Base-by-base conservation (phyloP, 768 basidiomycete genomes). In the Russula vinacea region DNA sequence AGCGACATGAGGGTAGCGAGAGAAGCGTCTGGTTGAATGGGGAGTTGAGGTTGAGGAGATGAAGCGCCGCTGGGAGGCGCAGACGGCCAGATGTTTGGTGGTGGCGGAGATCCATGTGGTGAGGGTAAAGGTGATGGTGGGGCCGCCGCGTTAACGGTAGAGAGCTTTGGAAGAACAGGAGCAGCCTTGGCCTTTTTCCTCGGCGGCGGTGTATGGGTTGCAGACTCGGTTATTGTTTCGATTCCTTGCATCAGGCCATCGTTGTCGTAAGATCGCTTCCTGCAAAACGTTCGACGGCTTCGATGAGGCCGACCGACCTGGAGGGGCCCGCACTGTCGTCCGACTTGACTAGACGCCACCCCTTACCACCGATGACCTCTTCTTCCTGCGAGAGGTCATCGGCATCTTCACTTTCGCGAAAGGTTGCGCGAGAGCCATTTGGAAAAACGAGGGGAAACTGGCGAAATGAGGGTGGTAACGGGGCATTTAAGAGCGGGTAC, bases 41-140 rank as follows among this genome's bases (percentile, higher is more conserved):
- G 91, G 13, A 85, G 81, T 69, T 84, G 85, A 3, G 71, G 72
- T 32, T 82, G 76, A 2, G 89, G 88, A 29, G 90, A 88, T 42
- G 88, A 86, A 26, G 85, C 82, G 2, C 87, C 87, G 70, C 87
- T 89, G n/a, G 90, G 87, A 16, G 89, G 87, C 13, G 88, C 87
- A 10, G 89, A 90, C 22, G 89, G 88, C 89, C 88, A 92, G 58
- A 88, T 85, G 57, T 78, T 77, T 71, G 88, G 84, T 24, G 88
- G 88, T 5, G 87, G 83, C 5, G 91, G 91, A 16, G 92, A 92
- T 29, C 90, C 90, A 74, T 87, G 88, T 22, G 91, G 91, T 13
- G 91, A 94, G 14, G 91, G 91, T 44, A 93, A 76, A 56, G 91
- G 91, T 1, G 90, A 92, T 22, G 88, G 91, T 10, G 90, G 90